phyloP scores from a whole-genome alignment of 225 moss, liverwort and hornwort genomes.

The Sphagnum contortum region DNA sequence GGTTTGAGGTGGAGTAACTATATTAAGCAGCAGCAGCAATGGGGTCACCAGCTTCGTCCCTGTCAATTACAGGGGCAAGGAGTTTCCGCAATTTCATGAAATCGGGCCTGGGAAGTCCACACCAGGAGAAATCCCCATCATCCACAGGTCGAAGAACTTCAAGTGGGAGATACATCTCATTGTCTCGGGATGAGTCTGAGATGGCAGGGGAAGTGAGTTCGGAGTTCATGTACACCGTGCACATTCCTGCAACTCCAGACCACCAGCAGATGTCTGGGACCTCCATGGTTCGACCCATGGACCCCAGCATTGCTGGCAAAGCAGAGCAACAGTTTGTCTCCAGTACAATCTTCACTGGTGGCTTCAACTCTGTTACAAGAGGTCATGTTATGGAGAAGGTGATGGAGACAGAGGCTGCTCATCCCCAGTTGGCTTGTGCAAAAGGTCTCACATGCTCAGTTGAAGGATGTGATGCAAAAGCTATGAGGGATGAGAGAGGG shows the following conservation, averaged over 20 bases:
- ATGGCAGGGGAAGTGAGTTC: constrained; percentile 68
- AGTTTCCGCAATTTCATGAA: constrained; percentile 32
- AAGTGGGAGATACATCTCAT: constrained; percentile 68
- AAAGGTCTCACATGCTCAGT: constrained; percentile 42
- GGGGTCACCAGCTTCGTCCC: constrained; percentile 27
- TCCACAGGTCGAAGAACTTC: constrained; percentile 58
- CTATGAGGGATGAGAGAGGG: constrained; percentile 73
- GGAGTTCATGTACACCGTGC: constrained; percentile 71
- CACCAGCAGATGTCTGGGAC: constrained; percentile 58
- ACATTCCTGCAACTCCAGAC: constrained; percentile 78
- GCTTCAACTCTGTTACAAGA: constrained; percentile 68
- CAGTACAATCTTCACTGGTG: constrained; percentile 89
- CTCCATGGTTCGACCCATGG: constrained; percentile 26
- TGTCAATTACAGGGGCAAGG: constrained; percentile 23
- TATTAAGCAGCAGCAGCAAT: constrained; percentile 5
- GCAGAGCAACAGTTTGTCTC: constrained; percentile 88
- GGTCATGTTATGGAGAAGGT: constrained; percentile 95
- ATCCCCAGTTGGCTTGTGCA: constrained; percentile 68
- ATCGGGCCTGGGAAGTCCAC: constrained; percentile 22
- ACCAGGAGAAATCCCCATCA: constrained; percentile 29
- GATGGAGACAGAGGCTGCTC: constrained; percentile 45
- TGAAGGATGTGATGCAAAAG: constrained; percentile 65
- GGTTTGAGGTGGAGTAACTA: constrained; percentile 23
- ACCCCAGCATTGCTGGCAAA: constrained; percentile 50
- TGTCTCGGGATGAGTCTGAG: constrained; percentile 70